These are phyloP conservation scores for Aspergillus sergii DNA, from an alignment of 2,329 filamentous ascomycete genomes.

Conservation along the genomic window DNA sequence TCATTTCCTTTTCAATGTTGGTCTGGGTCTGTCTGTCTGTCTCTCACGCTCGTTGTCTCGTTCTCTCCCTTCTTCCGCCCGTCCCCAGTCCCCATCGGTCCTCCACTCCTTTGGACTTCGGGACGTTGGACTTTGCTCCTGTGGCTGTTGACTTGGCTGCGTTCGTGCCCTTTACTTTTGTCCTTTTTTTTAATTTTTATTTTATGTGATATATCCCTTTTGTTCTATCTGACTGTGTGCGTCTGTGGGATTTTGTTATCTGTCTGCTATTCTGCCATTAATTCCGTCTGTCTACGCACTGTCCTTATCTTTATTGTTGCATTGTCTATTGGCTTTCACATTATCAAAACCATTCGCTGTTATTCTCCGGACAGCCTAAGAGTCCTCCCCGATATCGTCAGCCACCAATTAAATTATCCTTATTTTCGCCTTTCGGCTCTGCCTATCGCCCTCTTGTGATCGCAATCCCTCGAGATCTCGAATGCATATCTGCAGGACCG, in stretches of 20 bases:
- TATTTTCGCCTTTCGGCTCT: slow-evolving; percentile 3
- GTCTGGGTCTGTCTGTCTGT: slow-evolving; percentile 2
- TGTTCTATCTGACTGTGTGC: background rate
- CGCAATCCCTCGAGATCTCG: slow-evolving; percentile 9
- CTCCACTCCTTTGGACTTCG: slow-evolving; percentile 33
- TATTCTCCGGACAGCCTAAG: slow-evolving; percentile 9
- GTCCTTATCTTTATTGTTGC: background rate
- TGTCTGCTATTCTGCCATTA: slow-evolving; percentile 1
- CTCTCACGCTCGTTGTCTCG: slow-evolving; percentile 6
- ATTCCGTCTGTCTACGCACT: slow-evolving; percentile 2
- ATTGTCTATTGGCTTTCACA: background rate
- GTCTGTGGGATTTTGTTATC: background rate
- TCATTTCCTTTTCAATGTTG: background rate
- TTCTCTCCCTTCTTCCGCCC: slow-evolving; percentile 15
- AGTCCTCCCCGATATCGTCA: slow-evolving; percentile 5
- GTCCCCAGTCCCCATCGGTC: slow-evolving; percentile 17
- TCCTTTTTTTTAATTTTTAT: background rate
- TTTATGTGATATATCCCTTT: background rate
- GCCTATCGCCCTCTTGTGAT: background rate
- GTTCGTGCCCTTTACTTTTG: slow-evolving; percentile 1
- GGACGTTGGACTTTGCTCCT: slow-evolving; percentile 5
- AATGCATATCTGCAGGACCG: slow-evolving; percentile 18
- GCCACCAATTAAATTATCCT: slow-evolving; percentile 13
- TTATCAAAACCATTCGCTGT: background rate
- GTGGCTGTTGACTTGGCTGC: slow-evolving; percentile 4